A percentile compares a stretch with the other conserved stretches of the same genome.
These are phyloP conservation scores for Coccomyxa sp. DNA, from an alignment of 139 green algal species.

Conservation along the genomic window DNA sequence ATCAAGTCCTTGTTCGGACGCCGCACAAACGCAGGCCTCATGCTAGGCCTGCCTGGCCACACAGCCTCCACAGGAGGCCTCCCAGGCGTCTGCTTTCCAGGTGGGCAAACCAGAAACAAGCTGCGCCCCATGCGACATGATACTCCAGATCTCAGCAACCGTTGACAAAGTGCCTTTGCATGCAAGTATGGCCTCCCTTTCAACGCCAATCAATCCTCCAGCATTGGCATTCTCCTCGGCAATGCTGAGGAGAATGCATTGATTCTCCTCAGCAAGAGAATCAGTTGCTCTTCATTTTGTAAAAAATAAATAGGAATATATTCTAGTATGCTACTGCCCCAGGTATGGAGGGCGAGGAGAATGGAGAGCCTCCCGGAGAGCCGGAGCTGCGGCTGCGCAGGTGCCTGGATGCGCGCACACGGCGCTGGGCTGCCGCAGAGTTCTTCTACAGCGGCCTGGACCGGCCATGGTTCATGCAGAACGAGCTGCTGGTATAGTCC, in stretches of 20 bases:
- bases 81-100: not conserved
- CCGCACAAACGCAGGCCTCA: conserved; percentile 12
- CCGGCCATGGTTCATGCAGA: conserved; percentile 67
- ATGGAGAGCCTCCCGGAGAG: not conserved
- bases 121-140: not conserved
- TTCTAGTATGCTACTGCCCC: no score
- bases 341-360: conserved; percentile 18
- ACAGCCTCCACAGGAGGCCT: not conserved
- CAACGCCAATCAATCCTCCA: not conserved
- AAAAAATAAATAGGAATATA: no score
- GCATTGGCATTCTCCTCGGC: no score
- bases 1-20: conserved; percentile 37
- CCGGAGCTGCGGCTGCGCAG: conserved; percentile 53
- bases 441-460: conserved; percentile 73
- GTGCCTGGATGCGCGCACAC: conserved; percentile 35
- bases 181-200: not conserved
- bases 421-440: conserved; percentile 59
- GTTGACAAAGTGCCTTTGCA: not conserved
- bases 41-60: conserved; percentile 10
- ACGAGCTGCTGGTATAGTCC: conserved; percentile 39
- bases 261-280: no score
- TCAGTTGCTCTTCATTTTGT: no score
- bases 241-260: no score
- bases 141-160: not conserved
- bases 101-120: not conserved